phyloP scores from a whole-genome alignment of 2,329 filamentous ascomycete species.

The Piedraia hortae region DNA sequence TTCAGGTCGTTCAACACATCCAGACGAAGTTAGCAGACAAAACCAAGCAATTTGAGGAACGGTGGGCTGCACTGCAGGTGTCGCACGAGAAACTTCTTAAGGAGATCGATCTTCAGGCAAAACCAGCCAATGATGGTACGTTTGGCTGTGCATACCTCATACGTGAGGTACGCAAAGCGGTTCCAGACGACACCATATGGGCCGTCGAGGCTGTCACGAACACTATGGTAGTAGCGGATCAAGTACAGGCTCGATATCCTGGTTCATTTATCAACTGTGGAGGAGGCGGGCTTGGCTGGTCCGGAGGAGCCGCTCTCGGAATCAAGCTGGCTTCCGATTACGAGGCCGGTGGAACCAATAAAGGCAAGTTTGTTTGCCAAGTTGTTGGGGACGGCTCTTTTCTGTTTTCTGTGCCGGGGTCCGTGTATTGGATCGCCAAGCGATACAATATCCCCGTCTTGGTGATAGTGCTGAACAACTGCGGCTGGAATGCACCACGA shows the following conservation, averaged over 20 bases:
- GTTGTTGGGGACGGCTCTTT: constrained; percentile 42
- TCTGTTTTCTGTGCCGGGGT: constrained; percentile 35
- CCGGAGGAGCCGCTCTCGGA: constrained; percentile 44
- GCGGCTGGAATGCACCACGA: constrained; percentile 38
- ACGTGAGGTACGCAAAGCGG: constrained; percentile 25
- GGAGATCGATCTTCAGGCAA: constrained; percentile 28
- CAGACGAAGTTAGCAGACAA: constrained; percentile 18
- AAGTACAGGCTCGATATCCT: constrained; percentile 37
- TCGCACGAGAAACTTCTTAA: constrained; percentile 31
- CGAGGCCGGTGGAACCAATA: constrained; percentile 20
- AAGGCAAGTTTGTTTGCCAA: constrained; percentile 32
- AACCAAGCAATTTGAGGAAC: constrained; percentile 10
- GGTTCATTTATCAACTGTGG: constrained; percentile 61
- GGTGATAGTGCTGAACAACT: constrained; percentile 39
- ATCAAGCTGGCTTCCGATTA: constrained; percentile 42
- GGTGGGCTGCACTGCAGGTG: constrained; percentile 28
- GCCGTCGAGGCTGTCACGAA: constrained; percentile 57
- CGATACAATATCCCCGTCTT: constrained; percentile 38
- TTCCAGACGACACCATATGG: constrained; percentile 41
- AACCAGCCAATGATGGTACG: constrained; percentile 32
- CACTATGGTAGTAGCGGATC: constrained; percentile 37
- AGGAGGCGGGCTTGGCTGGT: constrained; percentile 57
- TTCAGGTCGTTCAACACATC: constrained; percentile 38
- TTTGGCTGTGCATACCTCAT: constrained; percentile 33
- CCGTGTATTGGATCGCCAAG: constrained; percentile 40